Evolutionary conservation across 2,329 filamentous ascomycete genomes (phyloP).

Genomic region (Fusarium domesticum): DNA sequence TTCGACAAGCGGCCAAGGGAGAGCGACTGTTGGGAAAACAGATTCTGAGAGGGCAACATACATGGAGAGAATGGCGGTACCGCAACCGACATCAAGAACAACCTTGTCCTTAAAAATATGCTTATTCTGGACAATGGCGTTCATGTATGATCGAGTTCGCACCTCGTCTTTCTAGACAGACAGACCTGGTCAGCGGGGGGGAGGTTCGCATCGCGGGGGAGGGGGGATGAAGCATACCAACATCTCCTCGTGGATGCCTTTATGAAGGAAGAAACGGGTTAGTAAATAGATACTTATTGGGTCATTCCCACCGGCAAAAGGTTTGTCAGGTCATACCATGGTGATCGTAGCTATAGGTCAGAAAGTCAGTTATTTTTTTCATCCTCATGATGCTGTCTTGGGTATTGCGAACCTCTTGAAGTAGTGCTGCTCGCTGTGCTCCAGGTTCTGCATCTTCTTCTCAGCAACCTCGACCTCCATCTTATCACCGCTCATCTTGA

Average conservation of each 20-base stretch:
- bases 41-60: conserved; percentile 45
- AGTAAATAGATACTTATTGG: conserved; percentile 7
- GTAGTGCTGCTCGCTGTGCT: conserved; percentile 97
- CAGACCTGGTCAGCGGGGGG: conserved; percentile 19
- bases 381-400: conserved; percentile 1
- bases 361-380: conserved; percentile 35
- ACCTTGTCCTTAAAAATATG: conserved; percentile 82
- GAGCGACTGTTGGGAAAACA: conserved; percentile 1
- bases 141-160: conserved; percentile 92
- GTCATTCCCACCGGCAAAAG: conserved; percentile 23
- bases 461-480: conserved; percentile 61
- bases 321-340: conserved; percentile 62
- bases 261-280: conserved; percentile 34
- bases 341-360: conserved; percentile 78
- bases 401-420: conserved; percentile 77
- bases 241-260: conserved; percentile 97
- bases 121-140: conserved; percentile 94
- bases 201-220: conserved; percentile 12
- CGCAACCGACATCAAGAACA: conserved; percentile 95
- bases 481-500: conserved; percentile 47
- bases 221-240: conserved; percentile 62
- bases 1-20: neutral
- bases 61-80: conserved; percentile 98
- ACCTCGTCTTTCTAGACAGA: conserved; percentile 88
- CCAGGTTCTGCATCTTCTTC: conserved; percentile 67